phyloP scores from a whole-genome alignment of 2,329 filamentous ascomycete genomes.

The Lasiodiplodia hormozganensis region DNA sequence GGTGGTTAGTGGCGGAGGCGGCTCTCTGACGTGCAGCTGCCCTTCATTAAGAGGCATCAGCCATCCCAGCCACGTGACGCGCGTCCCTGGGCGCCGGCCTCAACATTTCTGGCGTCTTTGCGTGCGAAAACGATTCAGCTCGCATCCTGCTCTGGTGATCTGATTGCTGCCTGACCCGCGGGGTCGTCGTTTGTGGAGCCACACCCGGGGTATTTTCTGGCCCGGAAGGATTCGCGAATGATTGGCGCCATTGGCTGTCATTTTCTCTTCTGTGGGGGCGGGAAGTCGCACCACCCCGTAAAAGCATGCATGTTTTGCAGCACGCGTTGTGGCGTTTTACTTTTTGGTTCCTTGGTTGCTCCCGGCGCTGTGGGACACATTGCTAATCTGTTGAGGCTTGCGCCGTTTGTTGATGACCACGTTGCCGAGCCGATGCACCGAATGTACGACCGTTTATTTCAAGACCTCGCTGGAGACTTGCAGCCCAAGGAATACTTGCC shows the following conservation, averaged over 20 bases:
- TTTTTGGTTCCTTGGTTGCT: too few relatives aligned
- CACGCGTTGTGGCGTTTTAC: too few relatives aligned
- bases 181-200: background rate
- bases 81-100: background rate
- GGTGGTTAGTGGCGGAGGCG: too few relatives aligned
- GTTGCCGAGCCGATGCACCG: too few relatives aligned
- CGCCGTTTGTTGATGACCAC: too few relatives aligned
- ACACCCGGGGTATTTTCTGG: background rate
- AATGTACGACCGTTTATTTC: too few relatives aligned
- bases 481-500: too few relatives aligned
- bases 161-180: background rate
- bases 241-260: background rate
- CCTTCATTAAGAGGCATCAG: background rate
- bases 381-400: too few relatives aligned
- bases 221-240: background rate
- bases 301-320: too few relatives aligned
- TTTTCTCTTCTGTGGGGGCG: background rate
- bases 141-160: background rate
- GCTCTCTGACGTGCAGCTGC: background rate
- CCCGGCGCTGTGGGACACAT: too few relatives aligned
- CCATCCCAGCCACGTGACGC: background rate
- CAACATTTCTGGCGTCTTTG: background rate
- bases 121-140: background rate
- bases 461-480: too few relatives aligned
- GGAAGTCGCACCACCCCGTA: too few relatives aligned